Evolutionary conservation across 257 asterid species (phyloP), one percentile per base, ranked within the genome.

Genomic region (Handroanthus guayacan): DNA sequence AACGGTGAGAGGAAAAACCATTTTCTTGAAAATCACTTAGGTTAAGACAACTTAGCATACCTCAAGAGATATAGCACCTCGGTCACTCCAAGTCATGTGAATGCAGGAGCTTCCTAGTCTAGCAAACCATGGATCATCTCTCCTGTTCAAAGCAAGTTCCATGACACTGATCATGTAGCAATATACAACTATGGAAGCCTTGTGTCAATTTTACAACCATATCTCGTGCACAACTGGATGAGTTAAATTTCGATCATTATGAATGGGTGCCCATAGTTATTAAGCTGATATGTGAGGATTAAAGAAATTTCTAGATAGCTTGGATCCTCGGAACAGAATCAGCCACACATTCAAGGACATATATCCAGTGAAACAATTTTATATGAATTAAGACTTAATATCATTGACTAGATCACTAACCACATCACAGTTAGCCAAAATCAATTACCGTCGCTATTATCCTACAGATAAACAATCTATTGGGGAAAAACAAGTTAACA

Each of bases 1-100:
- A 54, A 65, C 51, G 47, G 4, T 2, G 9, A 38, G 51, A 55
- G 18, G n/a, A 34, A 9, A 60, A 48, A 73, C 3, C 5, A 12
- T 20, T 43, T 9, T 7, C 31, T 17, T 34, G 55, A 50, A 50
- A 56, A 71, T 34, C 18, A 70, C 38, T 41, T 62, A 48, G 52
- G 14, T 76, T 39, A 45, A 73, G 67, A 50, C 12, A 72, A 70
- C 61, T 56, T 37, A 66, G 75, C 71, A 75, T 84, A 90, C 97
- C 97, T 95, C 96, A 37, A 95, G 98, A 71, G 98, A 91, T 89
- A 95, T 87, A 80, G 97, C 96, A 67, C 98, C 99, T 71, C 96
- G 84, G 75, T 87, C 98, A 56, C 87, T 85, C 99, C 98, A 95
- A 66, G 98, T 95, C 87, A 95, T 83, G 84, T 95, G 98, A 83